Evolutionary conservation across 2,329 filamentous ascomycete species (phyloP).

Genomic region (Ilyonectria mors-panacis): DNA sequence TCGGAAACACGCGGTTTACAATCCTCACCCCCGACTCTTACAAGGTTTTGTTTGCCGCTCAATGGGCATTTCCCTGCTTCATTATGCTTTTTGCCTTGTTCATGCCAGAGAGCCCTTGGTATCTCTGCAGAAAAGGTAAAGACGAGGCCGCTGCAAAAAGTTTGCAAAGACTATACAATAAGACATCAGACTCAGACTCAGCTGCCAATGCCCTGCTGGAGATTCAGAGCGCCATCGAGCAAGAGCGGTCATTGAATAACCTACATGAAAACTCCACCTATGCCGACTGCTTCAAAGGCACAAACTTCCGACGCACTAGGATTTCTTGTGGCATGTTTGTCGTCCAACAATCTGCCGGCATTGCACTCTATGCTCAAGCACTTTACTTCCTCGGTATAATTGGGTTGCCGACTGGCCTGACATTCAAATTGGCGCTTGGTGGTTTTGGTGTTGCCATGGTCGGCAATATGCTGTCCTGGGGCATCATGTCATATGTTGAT

Average conservation of each 20-base stretch:
- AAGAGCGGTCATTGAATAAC: neutral
- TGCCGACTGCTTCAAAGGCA: slow-evolving; percentile 3
- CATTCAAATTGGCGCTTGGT: slow-evolving; percentile 9
- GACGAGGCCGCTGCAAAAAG: neutral
- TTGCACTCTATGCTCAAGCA: slow-evolving; percentile 14
- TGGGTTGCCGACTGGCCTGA: slow-evolving; percentile 3
- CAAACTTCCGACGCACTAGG: slow-evolving; percentile 15
- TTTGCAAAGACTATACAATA: neutral
- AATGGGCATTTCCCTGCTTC: slow-evolving; percentile 16
- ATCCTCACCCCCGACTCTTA: slow-evolving; percentile 2
- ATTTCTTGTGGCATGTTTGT: slow-evolving; percentile 20
- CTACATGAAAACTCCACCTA: neutral
- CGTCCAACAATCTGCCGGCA: slow-evolving; percentile 10
- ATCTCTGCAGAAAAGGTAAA: slow-evolving; percentile 1
- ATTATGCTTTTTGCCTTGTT: slow-evolving; percentile 5
- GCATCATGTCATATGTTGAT: slow-evolving; percentile 17
- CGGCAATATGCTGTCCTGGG: slow-evolving; percentile 9
- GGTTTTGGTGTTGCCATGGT: slow-evolving; percentile 17
- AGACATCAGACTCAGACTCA: neutral
- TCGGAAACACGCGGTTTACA: slow-evolving; percentile 12
- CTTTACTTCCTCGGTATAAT: slow-evolving; percentile 19
- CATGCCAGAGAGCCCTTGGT: slow-evolving; percentile 21
- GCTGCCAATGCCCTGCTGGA: neutral
- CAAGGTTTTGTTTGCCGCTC: slow-evolving; percentile 17
- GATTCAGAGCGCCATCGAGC: neutral